phyloP scores from a whole-genome alignment of 169 alveolate species.

The Eimeria praecox region DNA sequence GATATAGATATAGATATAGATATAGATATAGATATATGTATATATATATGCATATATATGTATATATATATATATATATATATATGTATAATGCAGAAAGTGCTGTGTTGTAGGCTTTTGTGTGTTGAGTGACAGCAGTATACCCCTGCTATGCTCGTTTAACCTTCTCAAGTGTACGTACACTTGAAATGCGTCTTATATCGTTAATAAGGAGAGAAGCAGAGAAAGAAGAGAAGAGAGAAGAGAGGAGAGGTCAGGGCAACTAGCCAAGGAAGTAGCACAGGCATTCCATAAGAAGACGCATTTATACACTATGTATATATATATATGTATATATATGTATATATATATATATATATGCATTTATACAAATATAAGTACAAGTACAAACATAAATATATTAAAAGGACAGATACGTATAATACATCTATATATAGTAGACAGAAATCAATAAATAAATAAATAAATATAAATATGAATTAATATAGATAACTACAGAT shows the following conservation, averaged over 20 bases:
- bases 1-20: too few relatives aligned
- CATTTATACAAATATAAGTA: too few relatives aligned
- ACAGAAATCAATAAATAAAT: background rate
- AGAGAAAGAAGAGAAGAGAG: background rate
- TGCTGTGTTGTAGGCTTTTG: too few relatives aligned
- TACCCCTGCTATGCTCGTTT: too few relatives aligned
- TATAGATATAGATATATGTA: too few relatives aligned
- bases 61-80: background rate
- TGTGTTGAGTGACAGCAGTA: too few relatives aligned
- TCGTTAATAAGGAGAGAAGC: constrained; percentile 5
- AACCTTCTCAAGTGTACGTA: too few relatives aligned
- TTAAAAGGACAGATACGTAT: background rate
- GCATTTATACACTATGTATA: too few relatives aligned
- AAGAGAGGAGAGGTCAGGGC: background rate
- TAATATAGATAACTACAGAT: background rate
- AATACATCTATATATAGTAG: background rate
- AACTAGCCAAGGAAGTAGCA: background rate
- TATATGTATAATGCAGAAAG: too few relatives aligned
- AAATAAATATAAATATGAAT: background rate
- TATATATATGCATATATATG: background rate
- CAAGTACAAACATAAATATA: too few relatives aligned
- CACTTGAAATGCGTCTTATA: constrained; percentile 22
- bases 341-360: background rate
- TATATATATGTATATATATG: too few relatives aligned
- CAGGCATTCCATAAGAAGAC: background rate